phyloP scores from a whole-genome alignment of 176 grass and related monocot genomes.

The Dactylis glomerata region DNA sequence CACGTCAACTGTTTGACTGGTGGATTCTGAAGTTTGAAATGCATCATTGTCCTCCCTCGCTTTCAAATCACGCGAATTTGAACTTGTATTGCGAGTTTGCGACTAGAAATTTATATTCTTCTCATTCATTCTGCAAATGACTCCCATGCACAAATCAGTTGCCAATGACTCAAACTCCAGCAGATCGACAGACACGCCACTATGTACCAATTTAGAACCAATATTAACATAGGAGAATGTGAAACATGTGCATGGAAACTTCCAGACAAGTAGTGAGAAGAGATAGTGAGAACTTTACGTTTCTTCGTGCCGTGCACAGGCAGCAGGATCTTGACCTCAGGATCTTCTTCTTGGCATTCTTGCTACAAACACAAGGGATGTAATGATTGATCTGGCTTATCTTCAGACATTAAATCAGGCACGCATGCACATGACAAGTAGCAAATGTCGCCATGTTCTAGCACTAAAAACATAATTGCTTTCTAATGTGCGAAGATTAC shows the following conservation, averaged over 20 bases:
- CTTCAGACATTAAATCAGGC: not conserved
- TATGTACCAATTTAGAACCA: not conserved
- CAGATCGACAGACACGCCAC: not conserved
- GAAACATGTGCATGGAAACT: not conserved
- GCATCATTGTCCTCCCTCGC: not conserved
- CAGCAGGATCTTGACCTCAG: slow-evolving; percentile 23
- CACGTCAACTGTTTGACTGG: not conserved
- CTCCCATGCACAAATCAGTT: not conserved
- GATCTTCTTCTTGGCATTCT: slow-evolving; percentile 22
- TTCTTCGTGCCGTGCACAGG: slow-evolving; percentile 3
- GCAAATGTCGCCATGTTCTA: too few relatives aligned
- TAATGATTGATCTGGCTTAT: slow-evolving; percentile 24
- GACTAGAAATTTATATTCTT: too few relatives aligned
- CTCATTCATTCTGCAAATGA: not conserved
- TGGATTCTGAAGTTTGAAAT: not conserved
- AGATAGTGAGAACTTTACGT: too few relatives aligned
- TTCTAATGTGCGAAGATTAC: too few relatives aligned
- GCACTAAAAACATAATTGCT: too few relatives aligned
- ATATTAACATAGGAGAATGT: not conserved
- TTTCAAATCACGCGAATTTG: not conserved
- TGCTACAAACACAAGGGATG: not conserved
- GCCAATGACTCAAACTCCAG: not conserved
- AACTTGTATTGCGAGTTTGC: too few relatives aligned
- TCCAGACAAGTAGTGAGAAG: too few relatives aligned
- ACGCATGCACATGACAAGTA: slow-evolving; percentile 32